These are phyloP conservation scores for Phytophthora idaei DNA, from an alignment of 352 stramenopile genomes.

Conservation along the genomic window DNA sequence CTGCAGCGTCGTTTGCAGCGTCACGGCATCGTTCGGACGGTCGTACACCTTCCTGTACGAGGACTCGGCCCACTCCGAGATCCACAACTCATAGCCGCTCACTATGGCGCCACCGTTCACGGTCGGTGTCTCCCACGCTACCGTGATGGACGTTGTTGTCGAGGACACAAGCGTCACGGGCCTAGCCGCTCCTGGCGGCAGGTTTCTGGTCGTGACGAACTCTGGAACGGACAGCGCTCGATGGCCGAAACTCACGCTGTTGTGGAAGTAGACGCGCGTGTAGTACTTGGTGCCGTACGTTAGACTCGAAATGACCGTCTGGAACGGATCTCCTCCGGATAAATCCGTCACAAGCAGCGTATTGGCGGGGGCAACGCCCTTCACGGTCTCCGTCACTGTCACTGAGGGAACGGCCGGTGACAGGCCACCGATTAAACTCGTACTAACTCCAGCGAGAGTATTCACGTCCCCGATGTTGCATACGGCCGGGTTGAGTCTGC, in stretches of 20 bases:
- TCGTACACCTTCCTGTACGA: conserved; percentile 93
- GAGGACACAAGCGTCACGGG: conserved; percentile 91
- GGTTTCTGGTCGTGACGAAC: conserved; percentile 86
- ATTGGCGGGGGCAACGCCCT: conserved; percentile 54
- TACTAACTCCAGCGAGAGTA: conserved; percentile 50
- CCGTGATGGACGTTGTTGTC: conserved; percentile 88
- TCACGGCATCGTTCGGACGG: conserved; percentile 83
- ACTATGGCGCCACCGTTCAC: conserved; percentile 92
- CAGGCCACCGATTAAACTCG: conserved; percentile 52
- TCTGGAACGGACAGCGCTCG: conserved; percentile 71
- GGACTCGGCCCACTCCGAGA: conserved; percentile 93
- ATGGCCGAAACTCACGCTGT: conserved; percentile 84
- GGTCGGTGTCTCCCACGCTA: conserved; percentile 91
- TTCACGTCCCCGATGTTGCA: conserved; percentile 93
- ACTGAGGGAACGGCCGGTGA: conserved; percentile 45
- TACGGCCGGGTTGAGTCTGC: conserved; percentile 64
- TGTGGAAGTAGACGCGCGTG: conserved; percentile 91
- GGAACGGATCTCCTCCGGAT: conserved; percentile 72
- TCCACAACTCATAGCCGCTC: conserved; percentile 95
- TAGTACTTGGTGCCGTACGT: conserved; percentile 90
- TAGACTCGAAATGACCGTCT: conserved; percentile 69
- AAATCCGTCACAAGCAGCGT: conserved; percentile 75
- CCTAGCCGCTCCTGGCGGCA: conserved; percentile 84
- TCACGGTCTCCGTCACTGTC: conserved; percentile 54
- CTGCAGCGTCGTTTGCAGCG: conserved; percentile 71